Percentiles rank a stretch among this genome's conserved stretches.
Conservation (phyloP, 2,329 filamentous ascomycete genomes). For the Exophiala lecanii-corni region DNA sequence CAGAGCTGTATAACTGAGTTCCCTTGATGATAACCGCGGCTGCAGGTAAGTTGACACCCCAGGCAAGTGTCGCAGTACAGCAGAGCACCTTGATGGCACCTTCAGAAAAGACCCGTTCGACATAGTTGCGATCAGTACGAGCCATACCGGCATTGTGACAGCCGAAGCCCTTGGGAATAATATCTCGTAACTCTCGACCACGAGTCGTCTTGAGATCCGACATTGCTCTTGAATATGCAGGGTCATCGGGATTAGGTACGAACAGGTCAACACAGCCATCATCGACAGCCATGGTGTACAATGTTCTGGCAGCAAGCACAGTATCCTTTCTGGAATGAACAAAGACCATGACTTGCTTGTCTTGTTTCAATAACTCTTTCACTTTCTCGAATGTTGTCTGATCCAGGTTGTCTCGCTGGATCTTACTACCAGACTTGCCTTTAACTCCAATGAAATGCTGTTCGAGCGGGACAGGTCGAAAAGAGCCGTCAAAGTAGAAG, state of each 20-base stretch:
- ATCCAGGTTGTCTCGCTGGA: conserved; percentile 85
- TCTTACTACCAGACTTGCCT: conserved; percentile 76
- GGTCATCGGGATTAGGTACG: conserved; percentile 70
- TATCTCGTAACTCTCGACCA: conserved; percentile 79
- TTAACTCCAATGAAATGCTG: conserved; percentile 97
- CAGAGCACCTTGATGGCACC: conserved; percentile 96
- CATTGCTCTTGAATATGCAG: conserved; percentile 66
- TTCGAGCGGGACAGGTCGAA: conserved; percentile 90
- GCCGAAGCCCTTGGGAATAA: conserved; percentile 85
- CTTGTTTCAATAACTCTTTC: conserved; percentile 79
- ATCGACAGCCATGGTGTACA: conserved; percentile 82
- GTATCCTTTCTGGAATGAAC: conserved; percentile 97
- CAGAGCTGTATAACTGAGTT: conserved; percentile 92
- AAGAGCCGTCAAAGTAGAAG: conserved; percentile 96
- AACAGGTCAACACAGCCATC: conserved; percentile 76
- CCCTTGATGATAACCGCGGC: conserved; percentile 98
- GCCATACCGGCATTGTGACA: conserved; percentile 97
- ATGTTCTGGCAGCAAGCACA: conserved; percentile 75
- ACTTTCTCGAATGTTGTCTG: conserved; percentile 88
- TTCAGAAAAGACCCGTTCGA: conserved; percentile 84
- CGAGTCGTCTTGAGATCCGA: conserved; percentile 81
- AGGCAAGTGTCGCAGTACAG: conserved; percentile 95
- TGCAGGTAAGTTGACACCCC: conserved; percentile 97
- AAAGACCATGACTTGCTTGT: conserved; percentile 99
- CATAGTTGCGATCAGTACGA: conserved; percentile 87